phyloP scores from a whole-genome alignment of 148 eudicot species.

The Cornus suecica region DNA sequence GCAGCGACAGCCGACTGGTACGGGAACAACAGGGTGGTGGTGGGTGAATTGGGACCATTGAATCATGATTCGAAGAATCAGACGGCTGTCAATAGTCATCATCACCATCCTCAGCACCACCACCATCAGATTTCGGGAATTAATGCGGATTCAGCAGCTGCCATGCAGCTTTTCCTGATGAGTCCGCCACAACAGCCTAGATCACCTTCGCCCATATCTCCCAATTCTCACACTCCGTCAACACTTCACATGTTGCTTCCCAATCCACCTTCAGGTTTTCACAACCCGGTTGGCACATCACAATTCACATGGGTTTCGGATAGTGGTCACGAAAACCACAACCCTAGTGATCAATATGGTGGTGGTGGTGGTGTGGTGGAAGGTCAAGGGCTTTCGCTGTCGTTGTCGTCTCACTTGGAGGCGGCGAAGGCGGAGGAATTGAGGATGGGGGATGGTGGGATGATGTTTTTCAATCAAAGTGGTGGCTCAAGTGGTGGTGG shows the following conservation, averaged over 20 bases:
- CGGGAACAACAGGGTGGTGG: constrained; percentile 20
- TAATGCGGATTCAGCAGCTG: constrained; percentile 52
- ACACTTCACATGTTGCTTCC: constrained; percentile 53
- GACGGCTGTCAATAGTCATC: constrained; percentile 8
- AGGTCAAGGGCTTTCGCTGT: constrained; percentile 74
- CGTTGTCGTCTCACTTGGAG: constrained; percentile 59
- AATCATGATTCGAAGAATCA: constrained; percentile 20
- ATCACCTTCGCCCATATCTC: constrained; percentile 18
- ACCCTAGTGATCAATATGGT: not conserved
- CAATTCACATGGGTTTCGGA: constrained; percentile 41
- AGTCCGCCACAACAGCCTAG: constrained; percentile 52
- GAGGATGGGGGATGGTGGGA: constrained; percentile 39
- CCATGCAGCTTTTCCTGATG: constrained; percentile 85
- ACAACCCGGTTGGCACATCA: constrained; percentile 10
- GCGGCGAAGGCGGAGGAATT: constrained; percentile 65
- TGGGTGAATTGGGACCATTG: constrained; percentile 14
- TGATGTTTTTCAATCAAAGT: constrained; percentile 54
- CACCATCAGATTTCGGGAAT: constrained; percentile 42
- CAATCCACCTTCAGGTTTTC: constrained; percentile 25
- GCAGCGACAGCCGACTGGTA: constrained; percentile 34
- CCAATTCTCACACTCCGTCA: constrained; percentile 3
- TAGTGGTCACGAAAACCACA: not conserved
- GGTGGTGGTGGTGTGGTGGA: constrained; percentile 26
- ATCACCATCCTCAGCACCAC: constrained; percentile 27
- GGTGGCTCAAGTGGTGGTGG: constrained; percentile 25